Evolutionary conservation across 192 early-diverging fungal species (phyloP), one percentile per base, ranked within the genome.

Genomic region (Coemansia sp.): DNA sequence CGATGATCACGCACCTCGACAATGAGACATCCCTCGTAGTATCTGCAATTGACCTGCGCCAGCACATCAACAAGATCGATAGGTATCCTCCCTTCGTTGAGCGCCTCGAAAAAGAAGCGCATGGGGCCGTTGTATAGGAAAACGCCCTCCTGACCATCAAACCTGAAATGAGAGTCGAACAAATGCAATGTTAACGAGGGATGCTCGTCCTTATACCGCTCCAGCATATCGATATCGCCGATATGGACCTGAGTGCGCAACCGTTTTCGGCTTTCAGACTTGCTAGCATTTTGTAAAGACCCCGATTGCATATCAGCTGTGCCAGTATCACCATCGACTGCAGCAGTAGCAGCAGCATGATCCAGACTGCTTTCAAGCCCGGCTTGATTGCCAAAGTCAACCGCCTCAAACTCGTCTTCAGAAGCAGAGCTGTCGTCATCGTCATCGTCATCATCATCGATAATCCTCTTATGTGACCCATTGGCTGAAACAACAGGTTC

Each of bases 101-200:
- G 60, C 17, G 77, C 73, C 16, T 80, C 75, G 58, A 84, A 81
- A 63, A 84, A 84, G 64, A 84, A 84, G 7, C 78, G 75, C 77
- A 77, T 82, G 5, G 80, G 65, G 18, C 71, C 69, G 63, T 76
- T 84, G 71, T 80, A 77, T 22, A 80, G 67, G 59, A 81, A 84
- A 60, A 80, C 78, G 60, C 83, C 83, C 56, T 84, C 83, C 50
- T 82, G 80, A 33, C 72, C 69, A 38, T 89, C 88, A 72, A 91
- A 91, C 56, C 89, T 88, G 68, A 90, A 91, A 77, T 91, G 88
- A 28, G 88, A 87, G 48, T 87, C 79, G 60, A 89, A 88, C 54
- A 91, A 64, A 60, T 90, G 90, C 36, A 91, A 59, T 31, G 75
- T 72, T 34, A 90, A 76, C 2, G 90, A 91, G 5, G 89, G 85